phyloP scores from a whole-genome alignment of 208 protist species.

The Trypanosoma lewisi region DNA sequence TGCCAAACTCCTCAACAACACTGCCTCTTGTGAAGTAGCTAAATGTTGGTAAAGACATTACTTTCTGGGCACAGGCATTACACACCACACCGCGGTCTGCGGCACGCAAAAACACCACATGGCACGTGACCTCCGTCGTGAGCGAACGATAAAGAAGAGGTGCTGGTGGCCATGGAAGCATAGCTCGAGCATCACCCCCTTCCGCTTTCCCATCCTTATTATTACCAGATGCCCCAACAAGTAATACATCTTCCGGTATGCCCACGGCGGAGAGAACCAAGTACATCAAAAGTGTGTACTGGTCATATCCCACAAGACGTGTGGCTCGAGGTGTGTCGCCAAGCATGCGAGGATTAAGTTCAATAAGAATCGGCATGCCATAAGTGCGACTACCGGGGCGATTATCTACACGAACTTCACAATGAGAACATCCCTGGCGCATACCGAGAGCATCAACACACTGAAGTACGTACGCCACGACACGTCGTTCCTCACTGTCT shows the following conservation, averaged over 20 bases:
- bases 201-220: constrained; percentile 1
- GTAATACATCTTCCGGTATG: constrained; percentile 25
- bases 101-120: constrained; percentile 64
- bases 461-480: constrained; percentile 71
- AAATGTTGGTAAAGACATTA: constrained; percentile 56
- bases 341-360: constrained; percentile 85
- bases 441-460: constrained; percentile 74
- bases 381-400: constrained; percentile 25
- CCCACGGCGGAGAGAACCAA: constrained; percentile 45
- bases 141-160: constrained; percentile 57
- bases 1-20: constrained; percentile 35
- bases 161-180: constrained; percentile 71
- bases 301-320: constrained; percentile 75
- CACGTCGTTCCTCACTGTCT: constrained; percentile 43
- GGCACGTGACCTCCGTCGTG: constrained; percentile 26
- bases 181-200: constrained; percentile 5
- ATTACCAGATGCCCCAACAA: not conserved
- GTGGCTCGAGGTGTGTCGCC: constrained; percentile 71
- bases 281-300: constrained; percentile 75
- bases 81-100: constrained; percentile 46
- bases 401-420: constrained; percentile 79
- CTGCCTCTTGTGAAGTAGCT: constrained; percentile 44
- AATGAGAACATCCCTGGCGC: constrained; percentile 76
- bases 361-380: constrained; percentile 78
- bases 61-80: constrained; percentile 24